phyloP scores from a whole-genome alignment of 2,329 filamentous ascomycete genomes.

The Davidsoniella eucalypti region DNA sequence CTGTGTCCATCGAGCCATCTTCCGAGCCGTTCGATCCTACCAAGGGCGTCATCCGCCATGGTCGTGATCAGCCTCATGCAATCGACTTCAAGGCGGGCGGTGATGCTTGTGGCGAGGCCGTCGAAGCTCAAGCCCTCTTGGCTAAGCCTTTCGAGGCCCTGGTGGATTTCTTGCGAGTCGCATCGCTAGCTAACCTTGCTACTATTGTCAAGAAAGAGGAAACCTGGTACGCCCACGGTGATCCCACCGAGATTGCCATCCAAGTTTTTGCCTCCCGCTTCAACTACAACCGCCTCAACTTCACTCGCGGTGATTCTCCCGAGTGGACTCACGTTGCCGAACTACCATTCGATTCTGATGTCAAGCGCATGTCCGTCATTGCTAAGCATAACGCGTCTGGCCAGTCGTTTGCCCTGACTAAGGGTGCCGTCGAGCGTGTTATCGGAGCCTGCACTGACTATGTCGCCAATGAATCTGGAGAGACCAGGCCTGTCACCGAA shows the following conservation, averaged over 20 bases:
- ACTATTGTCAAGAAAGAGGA: slow-evolving; percentile 28
- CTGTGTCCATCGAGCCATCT: slow-evolving; percentile 38
- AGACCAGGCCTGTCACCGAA: slow-evolving; percentile 28
- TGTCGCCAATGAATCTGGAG: slow-evolving; percentile 18
- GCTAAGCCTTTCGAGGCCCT: slow-evolving; percentile 25
- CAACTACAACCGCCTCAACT: slow-evolving; percentile 37
- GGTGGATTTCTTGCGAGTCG: slow-evolving; percentile 39
- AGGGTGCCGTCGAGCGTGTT: slow-evolving; percentile 52
- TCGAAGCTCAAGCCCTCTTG: slow-evolving; percentile 21
- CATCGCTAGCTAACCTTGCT: slow-evolving; percentile 39
- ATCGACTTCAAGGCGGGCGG: slow-evolving; percentile 22
- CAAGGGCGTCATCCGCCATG: slow-evolving; percentile 29
- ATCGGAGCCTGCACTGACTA: slow-evolving; percentile 41
- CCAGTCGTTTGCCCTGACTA: slow-evolving; percentile 29
- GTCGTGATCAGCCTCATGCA: slow-evolving; percentile 22
- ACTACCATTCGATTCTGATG: slow-evolving; percentile 54
- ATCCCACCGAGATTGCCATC: slow-evolving; percentile 56
- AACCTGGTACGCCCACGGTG: slow-evolving; percentile 43
- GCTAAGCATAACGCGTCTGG: slow-evolving; percentile 28
- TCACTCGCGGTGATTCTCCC: slow-evolving; percentile 31
- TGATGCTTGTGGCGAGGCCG: slow-evolving; percentile 16
- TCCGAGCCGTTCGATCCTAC: slow-evolving; percentile 41
- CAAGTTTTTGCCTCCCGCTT: slow-evolving; percentile 56
- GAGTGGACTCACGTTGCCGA: slow-evolving; percentile 44
- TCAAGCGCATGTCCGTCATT: slow-evolving; percentile 60